Conservation (phyloP, 164 flowering plant genomes). For the Nelumbo lutea region DNA sequence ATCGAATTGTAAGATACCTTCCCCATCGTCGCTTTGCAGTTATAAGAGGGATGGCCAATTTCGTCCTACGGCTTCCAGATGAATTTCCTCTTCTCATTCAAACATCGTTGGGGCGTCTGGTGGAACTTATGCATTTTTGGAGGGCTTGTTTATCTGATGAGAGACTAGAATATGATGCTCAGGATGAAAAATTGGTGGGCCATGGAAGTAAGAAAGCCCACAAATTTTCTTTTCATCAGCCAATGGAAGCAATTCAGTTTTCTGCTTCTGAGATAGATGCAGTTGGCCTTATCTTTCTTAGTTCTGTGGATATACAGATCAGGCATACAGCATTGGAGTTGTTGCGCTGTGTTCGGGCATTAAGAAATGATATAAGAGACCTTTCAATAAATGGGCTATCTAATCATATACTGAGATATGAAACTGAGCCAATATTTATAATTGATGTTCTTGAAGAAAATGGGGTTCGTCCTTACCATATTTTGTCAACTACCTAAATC, state of each 20-base stretch:
- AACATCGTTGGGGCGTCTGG: slow-evolving; percentile 83
- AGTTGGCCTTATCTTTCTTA: slow-evolving; percentile 91
- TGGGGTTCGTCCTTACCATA: slow-evolving; percentile 53
- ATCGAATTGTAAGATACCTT: slow-evolving; percentile 78
- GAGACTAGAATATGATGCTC: slow-evolving; percentile 40
- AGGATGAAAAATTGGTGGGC: slow-evolving; percentile 35
- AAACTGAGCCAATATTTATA: slow-evolving; percentile 79
- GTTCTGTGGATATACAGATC: slow-evolving; percentile 93
- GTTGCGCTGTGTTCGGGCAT: slow-evolving; percentile 92
- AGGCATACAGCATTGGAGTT: slow-evolving; percentile 94
- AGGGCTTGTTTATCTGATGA: slow-evolving; percentile 79
- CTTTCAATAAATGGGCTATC: slow-evolving; percentile 39
- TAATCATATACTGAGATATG: slow-evolving; percentile 48
- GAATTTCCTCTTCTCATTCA: slow-evolving; percentile 98
- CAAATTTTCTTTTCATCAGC: slow-evolving; percentile 42
- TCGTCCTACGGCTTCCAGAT: slow-evolving; percentile 79
- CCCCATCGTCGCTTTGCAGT: slow-evolving; percentile 98
- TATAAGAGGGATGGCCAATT: slow-evolving; percentile 96
- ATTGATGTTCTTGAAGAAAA: slow-evolving; percentile 96
- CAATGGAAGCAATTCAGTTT: slow-evolving; percentile 66
- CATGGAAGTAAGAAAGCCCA: slow-evolving; percentile 39
- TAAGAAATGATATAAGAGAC: slow-evolving; percentile 75
- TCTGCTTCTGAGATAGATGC: slow-evolving; percentile 92
- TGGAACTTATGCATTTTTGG: slow-evolving; percentile 98
- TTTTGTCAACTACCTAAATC: not conserved